phyloP scores from a whole-genome alignment of 345 rosid genomes.

The Eucalyptus virginea region DNA sequence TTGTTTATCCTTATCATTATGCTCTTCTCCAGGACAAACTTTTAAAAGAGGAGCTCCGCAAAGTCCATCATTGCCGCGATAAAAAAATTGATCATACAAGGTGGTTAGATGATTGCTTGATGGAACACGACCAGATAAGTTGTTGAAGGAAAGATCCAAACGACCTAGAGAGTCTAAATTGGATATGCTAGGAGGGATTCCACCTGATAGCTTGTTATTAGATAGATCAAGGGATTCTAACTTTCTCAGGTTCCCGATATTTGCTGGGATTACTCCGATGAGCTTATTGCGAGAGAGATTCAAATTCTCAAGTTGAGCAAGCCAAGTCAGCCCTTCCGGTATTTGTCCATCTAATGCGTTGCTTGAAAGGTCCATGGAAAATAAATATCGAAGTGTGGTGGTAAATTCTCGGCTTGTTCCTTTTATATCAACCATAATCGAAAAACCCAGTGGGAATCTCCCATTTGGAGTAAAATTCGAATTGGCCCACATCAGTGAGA shows the following conservation, averaged over 20 bases:
- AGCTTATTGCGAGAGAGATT: neutral
- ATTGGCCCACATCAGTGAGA: neutral
- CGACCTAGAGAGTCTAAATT: too few relatives aligned
- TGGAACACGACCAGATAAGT: too few relatives aligned
- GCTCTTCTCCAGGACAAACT: neutral
- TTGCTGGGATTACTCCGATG: rapidly evolving
- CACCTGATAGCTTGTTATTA: too few relatives aligned
- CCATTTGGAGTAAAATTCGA: rapidly evolving
- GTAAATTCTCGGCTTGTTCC: neutral
- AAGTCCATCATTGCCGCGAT: too few relatives aligned
- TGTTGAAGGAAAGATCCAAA: too few relatives aligned
- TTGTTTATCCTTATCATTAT: rapidly evolving
- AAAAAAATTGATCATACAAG: too few relatives aligned
- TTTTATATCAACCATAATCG: neutral
- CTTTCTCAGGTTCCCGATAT: neutral
- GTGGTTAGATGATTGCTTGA: too few relatives aligned
- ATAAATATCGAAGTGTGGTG: neutral
- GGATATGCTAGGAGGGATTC: too few relatives aligned
- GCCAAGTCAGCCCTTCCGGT: neutral
- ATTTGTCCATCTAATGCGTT: neutral
- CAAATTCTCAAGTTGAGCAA: neutral
- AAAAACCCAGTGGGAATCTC: rapidly evolving
- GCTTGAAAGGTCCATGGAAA: neutral
- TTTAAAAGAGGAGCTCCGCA: too few relatives aligned
- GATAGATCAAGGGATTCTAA: neutral